phyloP scores from a whole-genome alignment of 768 basidiomycete genomes.

The Rhizopogon roseolus region DNA sequence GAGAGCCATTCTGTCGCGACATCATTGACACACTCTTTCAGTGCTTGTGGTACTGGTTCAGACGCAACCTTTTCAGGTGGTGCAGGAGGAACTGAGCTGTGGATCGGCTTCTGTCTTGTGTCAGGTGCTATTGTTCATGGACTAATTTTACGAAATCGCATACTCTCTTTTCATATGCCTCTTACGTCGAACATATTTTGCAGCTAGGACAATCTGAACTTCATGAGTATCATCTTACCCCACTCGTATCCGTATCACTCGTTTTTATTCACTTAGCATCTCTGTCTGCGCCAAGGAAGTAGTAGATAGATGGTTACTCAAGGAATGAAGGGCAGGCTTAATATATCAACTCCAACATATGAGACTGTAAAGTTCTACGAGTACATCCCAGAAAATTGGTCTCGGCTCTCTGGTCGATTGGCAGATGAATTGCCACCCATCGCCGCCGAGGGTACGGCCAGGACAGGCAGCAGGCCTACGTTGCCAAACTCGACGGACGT shows the following conservation, averaged over 20 bases:
- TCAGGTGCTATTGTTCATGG: slow-evolving; percentile 7
- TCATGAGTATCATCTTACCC: slow-evolving; percentile 15
- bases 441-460: slow-evolving; percentile 11
- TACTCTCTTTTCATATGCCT: slow-evolving; percentile 23
- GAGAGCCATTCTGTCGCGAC: not conserved
- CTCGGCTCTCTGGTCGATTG: slow-evolving; percentile 16
- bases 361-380: slow-evolving; percentile 30
- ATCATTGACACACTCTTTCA: slow-evolving; percentile 22
- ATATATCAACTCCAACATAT: slow-evolving; percentile 7
- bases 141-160: slow-evolving; percentile 25
- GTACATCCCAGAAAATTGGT: slow-evolving; percentile 53
- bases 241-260: slow-evolving; percentile 13
- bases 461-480: slow-evolving; percentile 13
- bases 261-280: slow-evolving; percentile 11
- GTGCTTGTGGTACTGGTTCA: slow-evolving; percentile 83
- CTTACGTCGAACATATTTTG: slow-evolving; percentile 8
- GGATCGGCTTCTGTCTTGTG: slow-evolving; percentile 5
- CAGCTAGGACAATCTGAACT: slow-evolving; percentile 16
- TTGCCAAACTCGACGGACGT: slow-evolving; percentile 6
- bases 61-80: slow-evolving; percentile 75
- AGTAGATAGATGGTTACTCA: slow-evolving; percentile 22
- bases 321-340: slow-evolving; percentile 10
- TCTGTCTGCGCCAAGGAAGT: slow-evolving; percentile 15
- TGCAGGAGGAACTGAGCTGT: slow-evolving; percentile 63
- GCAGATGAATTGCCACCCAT: slow-evolving; percentile 1